Base-by-base conservation (phyloP, 768 basidiomycete genomes). In the Cyclocybe cylindracea region DNA sequence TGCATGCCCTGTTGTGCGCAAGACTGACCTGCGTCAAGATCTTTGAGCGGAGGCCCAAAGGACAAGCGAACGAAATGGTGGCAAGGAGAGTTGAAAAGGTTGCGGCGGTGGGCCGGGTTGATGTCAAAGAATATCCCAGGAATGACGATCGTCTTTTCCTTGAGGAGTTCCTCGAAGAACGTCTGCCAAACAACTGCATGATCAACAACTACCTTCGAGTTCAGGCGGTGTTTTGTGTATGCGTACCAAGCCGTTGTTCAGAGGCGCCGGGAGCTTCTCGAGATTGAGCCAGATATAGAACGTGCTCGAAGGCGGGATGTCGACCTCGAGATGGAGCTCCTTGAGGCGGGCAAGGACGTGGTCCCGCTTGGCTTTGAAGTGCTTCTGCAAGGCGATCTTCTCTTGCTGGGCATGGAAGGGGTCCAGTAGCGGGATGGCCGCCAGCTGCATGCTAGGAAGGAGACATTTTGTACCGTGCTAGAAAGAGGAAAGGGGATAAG, bases 271-370 rank as follows among this genome's bases (percentile, higher is more conserved):
- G 42, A 97, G 78, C 49, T 76, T 77, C 65, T 86, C 86, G 16
- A 96, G 77, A 71, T 91, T 90, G 53, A 95, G 80, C 94, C 95
- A 97, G 65, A 97, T 84, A 70, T 98, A 97, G 72, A 97, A 98
- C 2, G 95, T 97, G 49, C 86, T 84, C 14, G 74, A 74, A 5
- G 91, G 93, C 38, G 88, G 87, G 48, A 90, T 70, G 41, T 81
- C 75, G 40, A 97, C 90, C 44, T 88, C 84, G 18, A 97, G 77
- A 39, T 84, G 87, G 50, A 98, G 79, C 36, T 81, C 77, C 51
- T 85, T 81, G 54, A 98, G 81, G n/a, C 95, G 82, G 46, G 78
- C 70, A 16, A 98, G 83, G 36, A 96, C 87, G 54, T 95, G 87
- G 67, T 98, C 93, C 29, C 95, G 85, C 74, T 98, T 98, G 53